These are phyloP conservation scores for Crepidotus variabilis DNA, from an alignment of 768 basidiomycete genomes.

Conservation along the genomic window DNA sequence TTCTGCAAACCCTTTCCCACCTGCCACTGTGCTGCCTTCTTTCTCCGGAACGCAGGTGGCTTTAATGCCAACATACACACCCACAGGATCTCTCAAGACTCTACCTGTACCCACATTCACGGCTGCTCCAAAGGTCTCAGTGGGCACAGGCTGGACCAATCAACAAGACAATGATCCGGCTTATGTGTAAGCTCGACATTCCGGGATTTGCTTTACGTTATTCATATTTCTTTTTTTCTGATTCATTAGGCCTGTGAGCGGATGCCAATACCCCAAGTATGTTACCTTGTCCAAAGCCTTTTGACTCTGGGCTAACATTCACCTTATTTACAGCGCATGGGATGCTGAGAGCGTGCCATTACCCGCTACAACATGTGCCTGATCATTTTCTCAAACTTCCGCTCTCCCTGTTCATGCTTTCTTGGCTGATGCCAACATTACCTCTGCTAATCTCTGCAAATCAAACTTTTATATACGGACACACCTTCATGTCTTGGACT, in stretches of 20 bases:
- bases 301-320: constrained; percentile 3
- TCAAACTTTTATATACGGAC: not conserved
- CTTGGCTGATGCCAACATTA: not conserved
- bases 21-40: constrained; percentile 50
- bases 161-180: constrained; percentile 55
- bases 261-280: constrained; percentile 62
- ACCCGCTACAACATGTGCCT: constrained; percentile 40
- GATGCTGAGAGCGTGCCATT: constrained; percentile 47
- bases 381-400: constrained; percentile 5
- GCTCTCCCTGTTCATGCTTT: not conserved
- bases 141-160: constrained; percentile 79
- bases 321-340: constrained; percentile 42
- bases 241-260: constrained; percentile 41
- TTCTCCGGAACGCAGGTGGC: constrained; percentile 49
- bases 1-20: constrained; percentile 58
- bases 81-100: constrained; percentile 62
- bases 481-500: not conserved
- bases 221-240: constrained; percentile 4
- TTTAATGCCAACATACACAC: constrained; percentile 66
- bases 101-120: constrained; percentile 64
- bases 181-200: constrained; percentile 38
- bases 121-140: constrained; percentile 43
- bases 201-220: not conserved
- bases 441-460: not conserved
- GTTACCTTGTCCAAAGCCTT: constrained; percentile 11